A percentile compares a stretch with the other conserved stretches of the same genome.
phyloP scores from a whole-genome alignment of 306 rosid genomes.

The Castanea crenata region DNA sequence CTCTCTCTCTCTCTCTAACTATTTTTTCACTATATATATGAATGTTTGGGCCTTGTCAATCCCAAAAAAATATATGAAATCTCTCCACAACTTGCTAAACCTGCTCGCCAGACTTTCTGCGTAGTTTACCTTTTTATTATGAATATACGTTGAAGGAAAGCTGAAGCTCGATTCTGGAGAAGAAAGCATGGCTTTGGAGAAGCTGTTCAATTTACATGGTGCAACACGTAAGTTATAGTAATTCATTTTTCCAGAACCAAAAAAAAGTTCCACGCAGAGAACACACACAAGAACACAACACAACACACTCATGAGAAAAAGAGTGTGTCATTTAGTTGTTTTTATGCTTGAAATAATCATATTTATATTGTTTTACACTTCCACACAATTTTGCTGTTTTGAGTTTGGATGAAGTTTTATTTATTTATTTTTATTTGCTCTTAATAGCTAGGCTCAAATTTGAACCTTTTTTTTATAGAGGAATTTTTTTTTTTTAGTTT shows the following conservation, averaged over 20 bases:
- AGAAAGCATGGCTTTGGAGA: constrained; percentile 45
- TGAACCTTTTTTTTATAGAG: neutral
- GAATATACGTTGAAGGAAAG: neutral
- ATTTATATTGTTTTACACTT: neutral
- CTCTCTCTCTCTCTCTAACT: neutral
- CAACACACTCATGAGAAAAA: neutral
- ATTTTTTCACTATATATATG: too few relatives aligned
- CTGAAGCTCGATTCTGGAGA: constrained; percentile 26
- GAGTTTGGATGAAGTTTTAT: too few relatives aligned
- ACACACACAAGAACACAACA: neutral
- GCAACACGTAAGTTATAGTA: constrained; percentile 40
- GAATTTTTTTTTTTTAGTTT: neutral
- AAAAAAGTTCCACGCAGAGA: neutral
- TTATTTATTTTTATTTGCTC: too few relatives aligned
- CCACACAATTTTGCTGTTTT: too few relatives aligned
- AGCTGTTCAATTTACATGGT: constrained; percentile 20
- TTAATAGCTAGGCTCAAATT: too few relatives aligned
- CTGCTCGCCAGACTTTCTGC: neutral
- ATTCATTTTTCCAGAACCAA: neutral
- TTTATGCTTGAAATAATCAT: neutral
- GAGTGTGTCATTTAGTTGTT: neutral
- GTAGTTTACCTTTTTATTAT: neutral
- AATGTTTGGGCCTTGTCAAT: neutral
- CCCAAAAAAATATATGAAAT: neutral
- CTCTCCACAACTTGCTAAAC: too few relatives aligned